phyloP scores from a whole-genome alignment of 2,329 filamentous ascomycete genomes.

The Ophiobolus disseminans region DNA sequence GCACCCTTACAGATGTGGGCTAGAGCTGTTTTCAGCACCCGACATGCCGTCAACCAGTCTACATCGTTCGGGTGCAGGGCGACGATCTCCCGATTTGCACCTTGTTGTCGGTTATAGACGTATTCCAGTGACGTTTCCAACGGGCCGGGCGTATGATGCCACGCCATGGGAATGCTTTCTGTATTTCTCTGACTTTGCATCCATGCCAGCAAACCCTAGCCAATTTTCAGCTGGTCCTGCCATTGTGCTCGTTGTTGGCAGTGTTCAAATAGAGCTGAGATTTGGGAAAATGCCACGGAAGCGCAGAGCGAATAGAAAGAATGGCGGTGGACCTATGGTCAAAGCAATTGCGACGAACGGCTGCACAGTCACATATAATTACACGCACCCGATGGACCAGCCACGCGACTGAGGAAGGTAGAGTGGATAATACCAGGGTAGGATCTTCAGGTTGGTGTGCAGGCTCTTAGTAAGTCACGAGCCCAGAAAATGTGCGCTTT shows the following conservation, averaged over 20 bases:
- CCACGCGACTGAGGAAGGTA: conserved; percentile 8
- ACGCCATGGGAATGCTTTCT: conserved; percentile 23
- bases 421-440: conserved; percentile 9
- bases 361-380: conserved; percentile 8
- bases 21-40: conserved; percentile 27
- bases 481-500: too few relatives aligned
- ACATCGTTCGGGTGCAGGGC: conserved; percentile 19
- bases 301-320: conserved; percentile 17
- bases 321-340: conserved; percentile 14
- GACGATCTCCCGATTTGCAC: conserved; percentile 19
- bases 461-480: too few relatives aligned
- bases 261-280: conserved; percentile 18
- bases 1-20: too few relatives aligned
- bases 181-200: conserved; percentile 17
- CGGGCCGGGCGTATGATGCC: conserved; percentile 21
- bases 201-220: conserved; percentile 13
- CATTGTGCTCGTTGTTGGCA: conserved; percentile 18
- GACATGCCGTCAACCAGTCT: conserved; percentile 23
- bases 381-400: conserved; percentile 7
- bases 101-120: conserved; percentile 20
- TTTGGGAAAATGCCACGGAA: conserved; percentile 14
- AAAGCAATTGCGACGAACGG: conserved; percentile 11
- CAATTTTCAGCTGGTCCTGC: conserved; percentile 21
- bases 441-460: conserved; percentile 15
- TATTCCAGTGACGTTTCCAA: conserved; percentile 22